phyloP scores from a whole-genome alignment of 306 rosid genomes.

The Cucurbita argyrosperma region DNA sequence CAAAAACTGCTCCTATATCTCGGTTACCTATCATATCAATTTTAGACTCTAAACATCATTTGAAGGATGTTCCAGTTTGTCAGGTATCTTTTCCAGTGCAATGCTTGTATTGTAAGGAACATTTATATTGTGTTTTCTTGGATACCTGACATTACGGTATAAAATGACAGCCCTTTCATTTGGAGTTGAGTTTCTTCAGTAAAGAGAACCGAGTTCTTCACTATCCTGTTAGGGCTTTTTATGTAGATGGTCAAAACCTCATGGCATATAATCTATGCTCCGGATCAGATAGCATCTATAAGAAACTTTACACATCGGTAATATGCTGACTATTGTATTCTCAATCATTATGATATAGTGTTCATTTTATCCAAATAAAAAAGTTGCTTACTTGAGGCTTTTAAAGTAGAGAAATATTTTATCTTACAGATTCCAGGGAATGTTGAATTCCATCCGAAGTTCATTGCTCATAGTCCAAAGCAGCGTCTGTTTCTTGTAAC shows the following conservation, averaged over 20 bases:
- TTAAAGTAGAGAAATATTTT: not conserved
- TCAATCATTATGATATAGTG: not conserved
- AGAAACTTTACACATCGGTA: conserved; percentile 81
- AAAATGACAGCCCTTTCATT: conserved; percentile 68
- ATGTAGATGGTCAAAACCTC: conserved; percentile 69
- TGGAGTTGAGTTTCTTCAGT: conserved; percentile 93
- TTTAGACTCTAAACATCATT: conserved; percentile 65
- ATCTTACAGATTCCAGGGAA: conserved; percentile 62
- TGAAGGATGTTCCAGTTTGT: conserved; percentile 75
- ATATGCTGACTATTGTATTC: conserved; percentile 10
- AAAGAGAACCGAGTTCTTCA: conserved; percentile 91
- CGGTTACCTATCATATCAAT: conserved; percentile 82
- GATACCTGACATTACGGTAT: conserved; percentile 16
- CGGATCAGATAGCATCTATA: conserved; percentile 68
- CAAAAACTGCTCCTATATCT: conserved; percentile 79
- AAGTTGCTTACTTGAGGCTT: not conserved
- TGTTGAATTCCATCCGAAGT: conserved; percentile 73
- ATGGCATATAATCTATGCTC: conserved; percentile 68
- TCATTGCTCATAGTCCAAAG: conserved; percentile 61
- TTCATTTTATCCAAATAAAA: not conserved
- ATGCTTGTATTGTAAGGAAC: conserved; percentile 12
- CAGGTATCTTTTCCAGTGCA: conserved; percentile 33
- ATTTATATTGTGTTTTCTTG: conserved; percentile 12
- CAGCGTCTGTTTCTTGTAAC: conserved; percentile 68
- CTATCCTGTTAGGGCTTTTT: conserved; percentile 88